Base-by-base conservation (phyloP, 169 alveolate genomes). In the Plasmodium knowlesi region DNA sequence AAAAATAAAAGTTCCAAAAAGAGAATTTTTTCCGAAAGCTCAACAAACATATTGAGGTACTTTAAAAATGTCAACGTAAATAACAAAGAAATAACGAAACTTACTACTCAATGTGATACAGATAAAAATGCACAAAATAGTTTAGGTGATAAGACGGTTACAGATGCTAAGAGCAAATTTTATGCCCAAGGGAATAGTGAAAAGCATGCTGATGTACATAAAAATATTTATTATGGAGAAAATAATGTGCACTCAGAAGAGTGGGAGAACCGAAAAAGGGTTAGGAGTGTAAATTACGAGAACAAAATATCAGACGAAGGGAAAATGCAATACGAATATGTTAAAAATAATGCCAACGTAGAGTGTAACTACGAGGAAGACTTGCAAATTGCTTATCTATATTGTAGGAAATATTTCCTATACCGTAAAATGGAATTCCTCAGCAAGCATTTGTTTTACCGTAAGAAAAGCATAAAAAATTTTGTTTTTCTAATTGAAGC, bases 401-500 rank as follows among this genome's bases (percentile, higher is more conserved):
- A 88, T 67, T 88, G 83, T 34, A 78, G 57, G 54, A 88, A 88
- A 79, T 79, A 79, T 78, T 79, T 88, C 74, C 46, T 88, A 50
- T 88, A 79, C 22, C 53, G 72, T 37, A 88, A 88, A 88, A 88
- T 88, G 94, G 94, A 88, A 79, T 88, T 37, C 54, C 5, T 88
- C 79, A 88, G 94, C 53, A 88, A 67, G 30, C 16, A 25, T 37
- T 79, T 88, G 71, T 88, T 88, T 67, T 88, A 39, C 83, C 81
- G 50, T 25, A 4, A 88, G 19, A 54, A 30, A 6, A 88, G 32
- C 72, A 19, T 88, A 88, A 88, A 61, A 57, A 79, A 88, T 39
- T 88, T 88, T 22, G 67, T 88, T 79, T 79, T 79, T 46, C 72
- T 88, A 76, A 78, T 88, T 72, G 94, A 88, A 28, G 30, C 94